Conservation (phyloP, 192 early-diverging fungal species). For the Backusella mclennaniae region DNA sequence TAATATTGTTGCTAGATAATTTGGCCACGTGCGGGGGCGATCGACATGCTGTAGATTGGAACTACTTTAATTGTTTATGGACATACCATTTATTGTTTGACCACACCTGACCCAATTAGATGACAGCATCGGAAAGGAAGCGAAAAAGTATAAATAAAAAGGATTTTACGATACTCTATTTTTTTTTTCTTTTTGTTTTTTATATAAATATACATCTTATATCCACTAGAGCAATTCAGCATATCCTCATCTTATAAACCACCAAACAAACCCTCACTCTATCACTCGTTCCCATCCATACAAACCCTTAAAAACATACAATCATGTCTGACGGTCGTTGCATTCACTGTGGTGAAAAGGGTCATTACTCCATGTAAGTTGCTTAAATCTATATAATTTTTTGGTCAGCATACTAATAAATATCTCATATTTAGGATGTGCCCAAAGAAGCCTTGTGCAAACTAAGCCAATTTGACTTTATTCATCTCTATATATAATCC, state of each 20-base stretch:
- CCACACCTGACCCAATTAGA: background rate
- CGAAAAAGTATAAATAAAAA: background rate
- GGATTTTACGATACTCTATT: background rate
- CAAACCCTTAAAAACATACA: background rate
- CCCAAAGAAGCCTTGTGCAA: slow-evolving; percentile 17
- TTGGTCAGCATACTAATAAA: background rate
- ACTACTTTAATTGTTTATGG: background rate
- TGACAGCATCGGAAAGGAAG: background rate
- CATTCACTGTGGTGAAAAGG: slow-evolving; percentile 35
- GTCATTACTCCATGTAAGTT: slow-evolving; percentile 34
- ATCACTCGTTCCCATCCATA: background rate
- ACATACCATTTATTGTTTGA: background rate
- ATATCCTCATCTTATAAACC: background rate
- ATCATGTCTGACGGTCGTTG: slow-evolving; percentile 36
- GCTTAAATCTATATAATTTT: background rate
- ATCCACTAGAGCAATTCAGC: background rate
- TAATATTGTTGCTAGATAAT: background rate
- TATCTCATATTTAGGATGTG: slow-evolving; percentile 24
- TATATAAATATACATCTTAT: background rate
- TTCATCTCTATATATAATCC: background rate
- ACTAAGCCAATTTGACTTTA: background rate
- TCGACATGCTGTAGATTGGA: background rate
- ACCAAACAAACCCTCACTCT: background rate
- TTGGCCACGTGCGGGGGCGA: background rate
- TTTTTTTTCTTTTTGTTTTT: background rate